Base-by-base conservation (phyloP, 345 rosid species). In the Iberis pinnata region DNA sequence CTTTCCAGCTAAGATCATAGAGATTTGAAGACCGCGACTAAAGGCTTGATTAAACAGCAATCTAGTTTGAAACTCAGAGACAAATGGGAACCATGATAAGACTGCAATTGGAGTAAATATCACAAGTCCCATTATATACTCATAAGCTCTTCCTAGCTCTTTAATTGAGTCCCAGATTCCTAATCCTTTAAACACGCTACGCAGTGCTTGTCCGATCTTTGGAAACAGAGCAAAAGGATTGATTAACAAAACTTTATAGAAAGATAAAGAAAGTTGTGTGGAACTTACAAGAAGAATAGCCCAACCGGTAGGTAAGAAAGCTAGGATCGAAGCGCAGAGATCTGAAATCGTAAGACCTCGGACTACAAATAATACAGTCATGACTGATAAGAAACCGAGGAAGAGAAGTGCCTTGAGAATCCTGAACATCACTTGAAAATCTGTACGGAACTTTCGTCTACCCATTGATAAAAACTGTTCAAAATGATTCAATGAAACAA, bases 1-100 rank as follows among this genome's bases (percentile, higher is more conserved):
- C 72, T 53, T 81, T 10, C 97, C 78, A 0, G 80, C 48, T 0
- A 78, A 85, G 78, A 93, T 88, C 90, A 78, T 81, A 15, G 99
- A 83, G 53, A 88, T 93, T 73, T 82, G 94, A 43, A 92, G 78
- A 57, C 99, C 97, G 75, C 92, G 82, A 49, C 99, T 83, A 37
- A 92, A 74, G 24, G 99, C 99, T 67, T 86, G 99, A 70, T 92
- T 88, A 78, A 92, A 93, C 32, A 93, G 87, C 61, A 88, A 60
- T 9, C 99, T 85, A 4, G 87, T 74, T 63, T 93, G 99, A 73
- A 93, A 65, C 73, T 86, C 97, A 1, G 81, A 85, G 7, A 88
- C 88, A 18, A 93, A 88, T 1, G 99, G 94, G 76, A 93, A 76
- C 79, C 80, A 93, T 1, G 99, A 86, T 60, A 88, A 62, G 14